A percentile compares a stretch with the other conserved stretches of the same genome.
These are phyloP conservation scores for Linaria vulgaris DNA, from an alignment of 257 asterid species.

Conservation along the genomic window DNA sequence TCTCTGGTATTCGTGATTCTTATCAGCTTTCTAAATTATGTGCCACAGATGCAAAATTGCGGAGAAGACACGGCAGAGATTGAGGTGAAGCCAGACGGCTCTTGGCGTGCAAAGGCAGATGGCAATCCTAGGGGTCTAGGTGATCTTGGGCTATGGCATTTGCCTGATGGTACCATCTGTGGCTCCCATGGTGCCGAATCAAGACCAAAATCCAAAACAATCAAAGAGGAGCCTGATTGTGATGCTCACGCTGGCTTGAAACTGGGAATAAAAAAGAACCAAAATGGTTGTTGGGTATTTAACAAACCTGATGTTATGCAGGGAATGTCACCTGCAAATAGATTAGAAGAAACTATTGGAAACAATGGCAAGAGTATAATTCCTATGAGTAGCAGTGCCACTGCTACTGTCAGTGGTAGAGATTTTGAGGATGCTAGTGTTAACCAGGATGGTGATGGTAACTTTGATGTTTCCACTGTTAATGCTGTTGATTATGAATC, in stretches of 20 bases:
- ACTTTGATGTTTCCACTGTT: conserved; percentile 56
- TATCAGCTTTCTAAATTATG: conserved; percentile 14
- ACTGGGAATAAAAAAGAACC: conserved; percentile 65
- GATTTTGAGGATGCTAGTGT: conserved; percentile 88
- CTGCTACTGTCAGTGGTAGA: conserved; percentile 82
- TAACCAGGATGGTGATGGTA: conserved; percentile 76
- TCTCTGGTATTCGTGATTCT: background rate
- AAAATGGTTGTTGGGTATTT: conserved; percentile 72
- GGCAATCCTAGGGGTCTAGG: conserved; percentile 72
- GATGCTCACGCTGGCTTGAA: conserved; percentile 69
- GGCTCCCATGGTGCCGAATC: conserved; percentile 54
- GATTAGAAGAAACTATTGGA: conserved; percentile 39
- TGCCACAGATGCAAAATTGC: conserved; percentile 59
- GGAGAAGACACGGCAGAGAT: conserved; percentile 86
- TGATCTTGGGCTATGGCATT: conserved; percentile 88
- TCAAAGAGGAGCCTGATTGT: conserved; percentile 74
- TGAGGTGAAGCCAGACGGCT: conserved; percentile 97
- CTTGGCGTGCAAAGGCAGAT: conserved; percentile 95
- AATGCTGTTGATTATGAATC: conserved; percentile 75
- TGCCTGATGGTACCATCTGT: conserved; percentile 73
- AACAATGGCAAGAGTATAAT: conserved; percentile 35
- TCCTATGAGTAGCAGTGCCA: conserved; percentile 91
- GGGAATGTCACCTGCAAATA: conserved; percentile 46
- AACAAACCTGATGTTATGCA: conserved; percentile 54
- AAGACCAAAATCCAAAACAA: conserved; percentile 52